Base-by-base conservation (phyloP, 2,329 filamentous ascomycete species). In the Purpureocillium lavendulum region DNA sequence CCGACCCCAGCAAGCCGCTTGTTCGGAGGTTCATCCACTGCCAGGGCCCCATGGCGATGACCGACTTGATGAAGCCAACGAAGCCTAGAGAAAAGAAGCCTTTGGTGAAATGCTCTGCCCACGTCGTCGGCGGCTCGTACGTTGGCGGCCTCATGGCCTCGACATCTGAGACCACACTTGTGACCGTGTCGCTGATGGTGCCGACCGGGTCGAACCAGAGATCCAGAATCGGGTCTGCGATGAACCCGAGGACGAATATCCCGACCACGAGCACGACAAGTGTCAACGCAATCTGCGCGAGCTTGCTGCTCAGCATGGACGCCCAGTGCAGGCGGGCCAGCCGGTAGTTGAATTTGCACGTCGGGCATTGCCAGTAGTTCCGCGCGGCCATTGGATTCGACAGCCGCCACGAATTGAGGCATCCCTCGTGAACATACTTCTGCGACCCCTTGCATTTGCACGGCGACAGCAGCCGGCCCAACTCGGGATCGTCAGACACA, bases 391-490 rank as follows among this genome's bases (percentile, higher is more conserved):
- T 54, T 0, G 85, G 83, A 55, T 87, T 79, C 33, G 85, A 75
- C 46, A 82, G 73, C 49, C 92, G 78, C 87, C 89, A 97, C 10
- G 77, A 71, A 53, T 84, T 78, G 36, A 98, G 70, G 56, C 92
- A 98, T 24, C 80, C 84, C 61, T 96, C 87, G 60, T 98, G 92
- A 17, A 97, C 88, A 62, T 94, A 96, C 65, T 86, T 86, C 51
- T 90, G 86, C 30, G 85, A 87, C 38, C 92, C 92, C 65, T 87
- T 94, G 73, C 92, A 98, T 64, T 82, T 80, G 70, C 92, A 98
- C 29, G 92, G 92, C 39, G 84, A 84, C 51, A 97, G 75, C 21
- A 98, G 69, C 37, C 87, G 81, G 30, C 87, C 87, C 24, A 83
- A 73, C 47, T 82, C 73, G 7, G 79, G 72, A 48, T 87, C 84